Conservation (phyloP, 768 basidiomycete genomes). For the Suillus spraguei region DNA sequence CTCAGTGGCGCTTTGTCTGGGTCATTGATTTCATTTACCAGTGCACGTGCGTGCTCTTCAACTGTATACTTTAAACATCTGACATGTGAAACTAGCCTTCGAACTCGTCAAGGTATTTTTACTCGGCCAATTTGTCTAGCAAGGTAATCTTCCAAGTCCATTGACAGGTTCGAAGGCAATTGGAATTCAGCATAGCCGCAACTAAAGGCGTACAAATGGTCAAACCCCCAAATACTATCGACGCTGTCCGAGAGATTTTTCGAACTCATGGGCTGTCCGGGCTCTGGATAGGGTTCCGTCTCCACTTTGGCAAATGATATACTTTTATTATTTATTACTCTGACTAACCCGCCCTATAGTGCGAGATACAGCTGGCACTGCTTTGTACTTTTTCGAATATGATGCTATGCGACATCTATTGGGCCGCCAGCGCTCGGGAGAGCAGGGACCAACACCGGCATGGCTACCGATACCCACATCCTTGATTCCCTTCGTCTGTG, state of each 20-base stretch:
- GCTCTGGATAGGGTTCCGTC: constrained; percentile 80
- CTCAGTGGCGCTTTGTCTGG: constrained; percentile 89
- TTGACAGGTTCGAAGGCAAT: constrained; percentile 79
- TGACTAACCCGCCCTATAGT: constrained; percentile 43
- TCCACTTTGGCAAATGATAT: constrained; percentile 75
- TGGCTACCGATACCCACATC: constrained; percentile 85
- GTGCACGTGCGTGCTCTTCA: constrained; percentile 69
- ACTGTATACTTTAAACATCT: constrained; percentile 19
- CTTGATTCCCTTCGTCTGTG: constrained; percentile 88
- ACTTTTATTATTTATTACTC: not conserved
- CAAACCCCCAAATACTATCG: constrained; percentile 77
- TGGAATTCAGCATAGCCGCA: constrained; percentile 90
- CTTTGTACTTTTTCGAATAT: constrained; percentile 92
- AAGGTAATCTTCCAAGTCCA: constrained; percentile 12
- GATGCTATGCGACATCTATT: constrained; percentile 88
- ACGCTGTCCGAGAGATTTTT: constrained; percentile 82
- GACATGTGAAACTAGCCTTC: constrained; percentile 55
- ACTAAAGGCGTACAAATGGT: constrained; percentile 69
- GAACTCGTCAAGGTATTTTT: constrained; percentile 87
- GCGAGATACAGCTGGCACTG: constrained; percentile 88
- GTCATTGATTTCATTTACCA: constrained; percentile 84
- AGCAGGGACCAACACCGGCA: constrained; percentile 78
- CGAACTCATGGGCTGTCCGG: constrained; percentile 61
- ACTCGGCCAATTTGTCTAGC: constrained; percentile 4
- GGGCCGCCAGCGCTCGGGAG: constrained; percentile 74